phyloP scores from a whole-genome alignment of 2,329 filamentous ascomycete genomes.

The Bipolaris gigantea region DNA sequence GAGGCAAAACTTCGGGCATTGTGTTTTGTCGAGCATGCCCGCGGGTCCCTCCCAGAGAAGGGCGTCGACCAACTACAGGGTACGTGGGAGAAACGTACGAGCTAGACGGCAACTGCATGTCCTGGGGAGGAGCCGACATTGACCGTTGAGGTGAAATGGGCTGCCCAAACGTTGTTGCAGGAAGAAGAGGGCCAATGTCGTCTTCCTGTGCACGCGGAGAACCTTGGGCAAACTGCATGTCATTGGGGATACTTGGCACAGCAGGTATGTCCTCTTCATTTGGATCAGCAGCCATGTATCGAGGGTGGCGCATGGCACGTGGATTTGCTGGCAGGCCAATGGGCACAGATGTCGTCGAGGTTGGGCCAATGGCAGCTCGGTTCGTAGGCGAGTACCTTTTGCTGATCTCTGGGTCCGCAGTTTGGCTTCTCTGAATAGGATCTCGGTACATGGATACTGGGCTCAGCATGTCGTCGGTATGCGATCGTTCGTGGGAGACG shows the following conservation, averaged over 20 bases:
- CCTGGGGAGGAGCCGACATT: conserved; percentile 54
- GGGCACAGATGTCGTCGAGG: conserved; percentile 56
- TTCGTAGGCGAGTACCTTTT: conserved; percentile 43
- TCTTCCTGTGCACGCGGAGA: conserved; percentile 41
- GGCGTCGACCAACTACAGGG: conserved; percentile 35
- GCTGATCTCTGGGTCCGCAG: conserved; percentile 61
- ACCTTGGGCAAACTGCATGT: conserved; percentile 34
- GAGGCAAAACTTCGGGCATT: conserved; percentile 42
- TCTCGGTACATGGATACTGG: conserved; percentile 42
- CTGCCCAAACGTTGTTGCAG: conserved; percentile 52
- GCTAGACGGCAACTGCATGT: conserved; percentile 31
- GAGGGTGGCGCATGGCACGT: conserved; percentile 81
- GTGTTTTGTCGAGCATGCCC: conserved; percentile 50
- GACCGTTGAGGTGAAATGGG: conserved; percentile 45
- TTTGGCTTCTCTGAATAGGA: conserved; percentile 61
- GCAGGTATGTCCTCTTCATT: conserved; percentile 54
- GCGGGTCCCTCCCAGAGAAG: conserved; percentile 41
- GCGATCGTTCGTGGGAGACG: conserved; percentile 36
- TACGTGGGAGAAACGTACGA: conserved; percentile 33
- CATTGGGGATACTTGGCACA: conserved; percentile 61
- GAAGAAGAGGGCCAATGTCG: conserved; percentile 51
- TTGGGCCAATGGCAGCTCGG: conserved; percentile 39
- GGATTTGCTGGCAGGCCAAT: conserved; percentile 89
- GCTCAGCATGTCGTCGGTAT: conserved; percentile 48
- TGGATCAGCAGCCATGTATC: conserved; percentile 64